A percentile compares a stretch with the other conserved stretches of the same genome.
These are phyloP conservation scores for Fusarium tricinctum DNA, from an alignment of 2,329 filamentous ascomycete genomes.

Conservation along the genomic window DNA sequence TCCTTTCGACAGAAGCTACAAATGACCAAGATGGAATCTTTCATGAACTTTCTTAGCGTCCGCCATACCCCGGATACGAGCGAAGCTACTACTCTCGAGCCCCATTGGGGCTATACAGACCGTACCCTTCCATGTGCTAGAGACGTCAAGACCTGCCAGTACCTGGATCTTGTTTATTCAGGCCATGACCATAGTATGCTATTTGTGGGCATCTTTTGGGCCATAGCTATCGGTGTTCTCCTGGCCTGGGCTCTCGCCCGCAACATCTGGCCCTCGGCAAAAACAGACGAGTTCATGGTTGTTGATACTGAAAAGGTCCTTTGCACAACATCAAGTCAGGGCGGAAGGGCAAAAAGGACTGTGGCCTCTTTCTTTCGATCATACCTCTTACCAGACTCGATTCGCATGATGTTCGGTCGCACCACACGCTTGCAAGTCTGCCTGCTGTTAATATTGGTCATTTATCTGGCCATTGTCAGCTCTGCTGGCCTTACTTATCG, in stretches of 20 bases:
- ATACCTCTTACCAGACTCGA: neutral
- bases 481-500: neutral
- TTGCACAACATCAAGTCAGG: neutral
- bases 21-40: neutral
- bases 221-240: neutral
- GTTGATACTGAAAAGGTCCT: neutral
- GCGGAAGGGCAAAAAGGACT: neutral
- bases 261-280: neutral
- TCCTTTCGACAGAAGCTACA: too few species aligned
- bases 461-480: neutral
- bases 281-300: neutral
- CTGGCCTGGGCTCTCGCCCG: neutral
- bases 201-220: slow-evolving; percentile 1
- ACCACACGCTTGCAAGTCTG: slow-evolving; percentile 1
- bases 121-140: neutral
- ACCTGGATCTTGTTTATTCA: slow-evolving; percentile 3
- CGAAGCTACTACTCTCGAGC: neutral
- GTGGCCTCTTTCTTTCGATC: neutral
- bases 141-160: slow-evolving; percentile 1
- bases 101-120: neutral
- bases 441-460: neutral
- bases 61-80: neutral
- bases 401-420: neutral
- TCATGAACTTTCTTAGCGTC: neutral
- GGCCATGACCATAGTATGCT: slow-evolving; percentile 3